phyloP scores from a whole-genome alignment of 75 land plant species.

The Pinus taeda region DNA sequence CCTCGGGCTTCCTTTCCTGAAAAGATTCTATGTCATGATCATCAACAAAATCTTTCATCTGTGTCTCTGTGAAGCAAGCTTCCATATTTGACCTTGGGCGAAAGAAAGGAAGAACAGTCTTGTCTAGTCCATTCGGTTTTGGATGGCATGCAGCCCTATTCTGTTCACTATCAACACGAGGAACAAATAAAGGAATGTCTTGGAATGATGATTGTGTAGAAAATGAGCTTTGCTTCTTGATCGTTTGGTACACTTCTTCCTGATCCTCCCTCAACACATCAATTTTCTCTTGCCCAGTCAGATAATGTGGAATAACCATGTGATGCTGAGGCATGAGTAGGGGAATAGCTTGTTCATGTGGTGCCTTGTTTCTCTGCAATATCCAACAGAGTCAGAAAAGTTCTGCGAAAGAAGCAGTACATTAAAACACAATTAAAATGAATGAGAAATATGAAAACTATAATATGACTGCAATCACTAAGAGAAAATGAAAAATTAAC shows the following conservation, averaged over 20 bases:
- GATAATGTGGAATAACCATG: constrained; percentile 98
- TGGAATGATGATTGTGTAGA: constrained; percentile 61
- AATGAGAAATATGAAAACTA: constrained; percentile 6
- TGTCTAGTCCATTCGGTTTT: constrained; percentile 25
- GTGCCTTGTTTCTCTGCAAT: constrained; percentile 90
- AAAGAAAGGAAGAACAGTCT: constrained; percentile 27
- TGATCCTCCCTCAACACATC: constrained; percentile 29
- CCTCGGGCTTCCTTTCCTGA: constrained; percentile 13
- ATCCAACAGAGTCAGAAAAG: neutral
- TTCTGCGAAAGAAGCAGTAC: neutral
- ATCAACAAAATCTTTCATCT: constrained; percentile 81
- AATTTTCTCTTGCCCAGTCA: constrained; percentile 41
- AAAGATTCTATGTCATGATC: constrained; percentile 26
- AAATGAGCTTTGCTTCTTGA: constrained; percentile 39
- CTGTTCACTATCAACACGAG: constrained; percentile 51
- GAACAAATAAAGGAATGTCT: constrained; percentile 82
- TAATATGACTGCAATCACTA: constrained; percentile 5
- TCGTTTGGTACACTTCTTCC: constrained; percentile 25
- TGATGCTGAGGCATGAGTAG: constrained; percentile 96
- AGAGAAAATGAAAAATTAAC: constrained; percentile 19
- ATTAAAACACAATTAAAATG: neutral
- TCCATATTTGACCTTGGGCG: constrained; percentile 42
- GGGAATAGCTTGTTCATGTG: constrained; percentile 89
- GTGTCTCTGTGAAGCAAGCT: constrained; percentile 50
- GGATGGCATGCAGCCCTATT: constrained; percentile 17